These are phyloP conservation scores for Dendrocalamus sinicus DNA, from an alignment of 176 grass and related monocot genomes.

Conservation along the genomic window DNA sequence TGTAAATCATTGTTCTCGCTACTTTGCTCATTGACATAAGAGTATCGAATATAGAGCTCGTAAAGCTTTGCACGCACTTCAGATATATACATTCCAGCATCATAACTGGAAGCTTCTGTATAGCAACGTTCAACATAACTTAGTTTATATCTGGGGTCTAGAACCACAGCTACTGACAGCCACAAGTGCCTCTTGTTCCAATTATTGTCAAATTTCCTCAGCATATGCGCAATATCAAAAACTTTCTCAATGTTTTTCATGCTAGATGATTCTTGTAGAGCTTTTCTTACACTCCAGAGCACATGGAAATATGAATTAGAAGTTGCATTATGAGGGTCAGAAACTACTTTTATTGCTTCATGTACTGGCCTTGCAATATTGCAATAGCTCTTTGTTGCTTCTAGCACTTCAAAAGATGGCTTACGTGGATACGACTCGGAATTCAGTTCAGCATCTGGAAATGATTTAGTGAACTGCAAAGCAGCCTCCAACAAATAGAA, in stretches of 20 bases:
- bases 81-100: background rate
- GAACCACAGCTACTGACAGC: constrained; percentile 32
- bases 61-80: constrained; percentile 34
- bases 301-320: constrained; percentile 27
- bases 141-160: constrained; percentile 45
- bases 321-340: background rate
- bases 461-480: background rate
- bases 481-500: background rate
- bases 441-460: background rate
- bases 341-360: constrained; percentile 7
- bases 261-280: background rate
- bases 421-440: background rate
- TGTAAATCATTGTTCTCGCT: background rate
- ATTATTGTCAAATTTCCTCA: background rate
- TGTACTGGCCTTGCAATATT: constrained; percentile 21
- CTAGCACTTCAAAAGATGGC: background rate
- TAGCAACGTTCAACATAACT: background rate
- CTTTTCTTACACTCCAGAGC: constrained; percentile 1
- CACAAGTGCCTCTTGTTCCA: constrained; percentile 41
- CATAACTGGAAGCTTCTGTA: background rate
- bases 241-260: background rate
- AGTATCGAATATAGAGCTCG: constrained; percentile 34
- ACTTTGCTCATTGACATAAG: background rate
- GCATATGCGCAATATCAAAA: background rate
- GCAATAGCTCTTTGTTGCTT: constrained; percentile 5